Evolutionary conservation across 129 eudicot species (phyloP), one percentile per base, ranked within the genome.

Genomic region (Flaveria trinervia): DNA sequence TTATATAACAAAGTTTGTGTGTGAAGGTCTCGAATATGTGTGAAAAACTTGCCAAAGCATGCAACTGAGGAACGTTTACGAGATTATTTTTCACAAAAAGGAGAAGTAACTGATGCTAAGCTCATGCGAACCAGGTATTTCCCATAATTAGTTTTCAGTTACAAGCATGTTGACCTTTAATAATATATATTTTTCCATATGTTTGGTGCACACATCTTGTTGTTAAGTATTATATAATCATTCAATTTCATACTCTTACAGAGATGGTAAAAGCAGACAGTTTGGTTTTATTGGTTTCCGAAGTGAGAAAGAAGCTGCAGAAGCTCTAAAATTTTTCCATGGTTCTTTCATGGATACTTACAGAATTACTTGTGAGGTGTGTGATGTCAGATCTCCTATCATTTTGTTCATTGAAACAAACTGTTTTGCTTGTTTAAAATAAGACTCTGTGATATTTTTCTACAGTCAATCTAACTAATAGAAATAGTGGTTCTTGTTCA

Each of bases 201-300:
- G 3, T 44, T 28, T 78, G 26, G 17, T 55, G 10, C 41, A n/a
- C 9, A 16, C 20, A 25, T 72, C 28, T 43, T 70, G 54, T 60
- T 9, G 25, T 56, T 25, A 25, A 28, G n/a, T 56, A 20, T 68
- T 59, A 20, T 5, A 11, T 55, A 76, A 82, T 39, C 25, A 48
- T 64, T 75, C 23, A 13, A 36, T 54, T 84, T 48, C n/a, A 49
- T 80, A 14, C 65, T 81, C 72, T 76, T 76, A 54, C 84, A 94
- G 98, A 73, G 97, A 94, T 77, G 98, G 98, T 71, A 91, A 94
- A 86, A 94, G 96, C 85, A 89, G 98, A 78, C 98, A 91, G 68
- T 94, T 94, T 83, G 98, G 97, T 25, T 94, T 94, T 82, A 89
- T 94, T 73, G 98, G 98, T 33, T 94, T 80, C 49, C 89, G 98